These are phyloP conservation scores for Calonectria ilicicola DNA, from an alignment of 2,329 filamentous ascomycete genomes.

Conservation along the genomic window DNA sequence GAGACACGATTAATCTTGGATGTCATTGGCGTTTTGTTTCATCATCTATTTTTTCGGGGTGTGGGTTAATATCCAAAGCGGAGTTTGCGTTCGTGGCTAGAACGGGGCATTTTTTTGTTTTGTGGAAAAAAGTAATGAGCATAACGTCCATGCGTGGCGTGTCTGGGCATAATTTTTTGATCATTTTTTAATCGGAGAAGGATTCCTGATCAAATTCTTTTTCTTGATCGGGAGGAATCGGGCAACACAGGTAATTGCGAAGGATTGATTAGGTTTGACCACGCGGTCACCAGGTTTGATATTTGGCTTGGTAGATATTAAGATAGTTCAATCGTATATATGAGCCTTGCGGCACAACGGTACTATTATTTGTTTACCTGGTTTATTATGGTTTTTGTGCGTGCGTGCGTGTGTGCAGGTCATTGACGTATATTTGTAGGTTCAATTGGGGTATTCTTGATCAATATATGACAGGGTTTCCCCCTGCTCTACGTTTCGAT, in stretches of 20 bases:
- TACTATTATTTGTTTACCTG: not conserved
- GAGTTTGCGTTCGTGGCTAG: constrained; percentile 14
- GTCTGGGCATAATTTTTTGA: constrained; percentile 1
- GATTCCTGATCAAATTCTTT: not conserved
- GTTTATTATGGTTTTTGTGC: not conserved
- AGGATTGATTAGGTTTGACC: constrained; percentile 22
- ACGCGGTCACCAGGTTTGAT: constrained; percentile 27
- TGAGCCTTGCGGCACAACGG: not conserved
- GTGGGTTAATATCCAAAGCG: constrained; percentile 20
- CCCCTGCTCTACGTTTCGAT: not conserved
- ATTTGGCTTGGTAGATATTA: constrained; percentile 30
- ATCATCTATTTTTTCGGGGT: not conserved
- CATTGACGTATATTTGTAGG: too few species aligned
- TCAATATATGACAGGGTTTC: not conserved
- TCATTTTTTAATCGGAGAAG: constrained; percentile 1
- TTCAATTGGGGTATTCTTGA: not conserved
- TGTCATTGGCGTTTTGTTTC: constrained; percentile 15
- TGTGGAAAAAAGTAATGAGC: constrained; percentile 18
- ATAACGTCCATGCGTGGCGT: constrained; percentile 7
- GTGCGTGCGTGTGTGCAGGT: not conserved
- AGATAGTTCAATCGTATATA: constrained; percentile 21
- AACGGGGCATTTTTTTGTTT: not conserved
- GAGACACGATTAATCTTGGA: not conserved
- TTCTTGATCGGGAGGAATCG: constrained; percentile 9
- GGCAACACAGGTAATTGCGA: constrained; percentile 28